These are phyloP conservation scores for Saprolegnia parasitica DNA, from an alignment of 352 stramenopile species.

Conservation along the genomic window DNA sequence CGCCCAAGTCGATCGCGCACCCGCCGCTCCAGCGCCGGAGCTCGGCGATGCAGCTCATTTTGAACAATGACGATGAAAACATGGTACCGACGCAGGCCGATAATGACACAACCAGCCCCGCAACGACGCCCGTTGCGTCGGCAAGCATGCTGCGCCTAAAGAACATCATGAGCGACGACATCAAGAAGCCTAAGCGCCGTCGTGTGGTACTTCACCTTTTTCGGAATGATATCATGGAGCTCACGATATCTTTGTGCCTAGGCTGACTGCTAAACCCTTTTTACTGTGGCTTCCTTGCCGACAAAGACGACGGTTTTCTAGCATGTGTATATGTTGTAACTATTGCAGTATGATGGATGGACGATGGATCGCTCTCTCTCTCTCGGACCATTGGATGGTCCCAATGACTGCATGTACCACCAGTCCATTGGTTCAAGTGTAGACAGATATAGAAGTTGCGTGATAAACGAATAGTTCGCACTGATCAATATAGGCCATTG, in stretches of 20 bases:
- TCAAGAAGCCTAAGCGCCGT: constrained; percentile 15
- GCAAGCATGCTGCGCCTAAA: constrained; percentile 8
- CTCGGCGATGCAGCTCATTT: constrained; percentile 7
- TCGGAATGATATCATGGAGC: background rate
- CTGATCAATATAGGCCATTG: background rate
- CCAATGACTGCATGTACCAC: too few species aligned
- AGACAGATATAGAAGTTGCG: too few species aligned
- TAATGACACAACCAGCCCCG: background rate
- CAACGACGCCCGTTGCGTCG: background rate
- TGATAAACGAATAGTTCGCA: too few species aligned
- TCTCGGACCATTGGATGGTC: too few species aligned
- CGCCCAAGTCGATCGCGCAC: constrained; percentile 7
- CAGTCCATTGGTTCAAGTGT: too few species aligned
- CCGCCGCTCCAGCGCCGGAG: constrained; percentile 5
- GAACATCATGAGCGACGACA: constrained; percentile 14
- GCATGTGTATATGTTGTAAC: too few species aligned
- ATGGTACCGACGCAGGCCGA: background rate
- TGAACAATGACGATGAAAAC: constrained; percentile 15
- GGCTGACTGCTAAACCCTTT: background rate
- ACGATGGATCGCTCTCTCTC: too few species aligned
- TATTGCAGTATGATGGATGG: too few species aligned
- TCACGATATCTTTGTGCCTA: background rate
- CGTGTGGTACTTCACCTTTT: background rate
- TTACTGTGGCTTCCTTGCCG: too few species aligned
- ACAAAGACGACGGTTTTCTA: too few species aligned